Percentiles rank a stretch among this genome's conserved stretches.
Evolutionary conservation across 345 rosid genomes (phyloP).

Genomic region (Passiflora organensis): DNA sequence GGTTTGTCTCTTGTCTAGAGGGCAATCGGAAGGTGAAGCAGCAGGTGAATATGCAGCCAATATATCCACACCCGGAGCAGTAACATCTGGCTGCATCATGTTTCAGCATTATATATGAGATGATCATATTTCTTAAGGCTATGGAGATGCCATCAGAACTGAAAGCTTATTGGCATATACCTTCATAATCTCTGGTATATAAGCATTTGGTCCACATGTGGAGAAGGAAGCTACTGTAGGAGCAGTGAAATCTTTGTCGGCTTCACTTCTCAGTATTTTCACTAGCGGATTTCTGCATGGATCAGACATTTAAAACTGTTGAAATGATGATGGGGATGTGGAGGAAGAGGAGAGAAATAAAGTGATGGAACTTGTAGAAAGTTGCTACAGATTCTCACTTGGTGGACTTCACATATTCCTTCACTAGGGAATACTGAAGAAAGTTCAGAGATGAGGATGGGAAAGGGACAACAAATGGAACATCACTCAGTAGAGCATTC

Average conservation of each 20-base stretch:
- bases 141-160: too few species aligned
- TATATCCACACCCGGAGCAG: conserved; percentile 8
- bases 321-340: too few species aligned
- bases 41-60: conserved; percentile 13
- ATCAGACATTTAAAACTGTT: not conserved
- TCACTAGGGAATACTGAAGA: not conserved
- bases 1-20: not conserved
- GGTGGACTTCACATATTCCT: not conserved
- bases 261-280: not conserved
- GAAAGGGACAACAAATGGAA: not conserved
- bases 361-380: not conserved
- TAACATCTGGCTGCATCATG: conserved; percentile 7
- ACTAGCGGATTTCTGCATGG: not conserved
- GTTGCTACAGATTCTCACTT: not conserved
- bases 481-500: not conserved
- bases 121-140: not conserved
- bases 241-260: not conserved
- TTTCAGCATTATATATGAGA: not conserved
- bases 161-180: not conserved
- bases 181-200: conserved; percentile 1
- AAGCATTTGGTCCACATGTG: not conserved
- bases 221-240: conserved; percentile 11
- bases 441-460: not conserved
- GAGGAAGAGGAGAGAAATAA: not conserved
- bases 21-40: not conserved